Evolutionary conservation across 352 stramenopile species (phyloP).

Genomic region (Globisporangium viniferum): DNA sequence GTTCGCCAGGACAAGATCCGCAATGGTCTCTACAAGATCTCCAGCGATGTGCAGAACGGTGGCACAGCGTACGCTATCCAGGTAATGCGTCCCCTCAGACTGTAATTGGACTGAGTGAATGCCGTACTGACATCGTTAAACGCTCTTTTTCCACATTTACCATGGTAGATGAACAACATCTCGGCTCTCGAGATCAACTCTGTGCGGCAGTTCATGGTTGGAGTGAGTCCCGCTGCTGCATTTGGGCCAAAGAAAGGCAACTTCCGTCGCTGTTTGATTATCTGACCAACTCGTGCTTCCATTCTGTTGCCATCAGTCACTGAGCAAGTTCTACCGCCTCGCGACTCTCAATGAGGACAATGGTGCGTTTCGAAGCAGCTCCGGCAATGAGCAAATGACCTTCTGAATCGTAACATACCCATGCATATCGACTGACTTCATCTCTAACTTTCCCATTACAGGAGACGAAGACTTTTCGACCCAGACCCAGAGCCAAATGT

Average conservation of each 20-base stretch:
- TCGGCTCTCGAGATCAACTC: conserved; percentile 84
- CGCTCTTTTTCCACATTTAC: too few relatives aligned
- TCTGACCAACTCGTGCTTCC: too few relatives aligned
- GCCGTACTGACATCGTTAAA: not conserved
- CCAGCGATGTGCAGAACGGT: conserved; percentile 67
- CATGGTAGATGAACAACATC: conserved; percentile 83
- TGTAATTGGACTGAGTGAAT: not conserved
- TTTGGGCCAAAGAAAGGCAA: not conserved
- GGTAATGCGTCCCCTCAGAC: conserved; percentile 13
- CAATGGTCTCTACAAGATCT: conserved; percentile 82
- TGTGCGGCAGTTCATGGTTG: conserved; percentile 85
- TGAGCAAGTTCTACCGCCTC: conserved; percentile 78
- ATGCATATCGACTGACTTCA: not conserved
- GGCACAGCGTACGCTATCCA: conserved; percentile 74
- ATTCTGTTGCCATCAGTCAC: conserved; percentile 33
- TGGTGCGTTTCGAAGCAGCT: conserved; percentile 17
- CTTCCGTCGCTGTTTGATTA: not conserved
- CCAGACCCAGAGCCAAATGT: conserved; percentile 35
- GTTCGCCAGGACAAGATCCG: conserved; percentile 89
- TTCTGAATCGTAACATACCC: not conserved
- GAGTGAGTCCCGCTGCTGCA: conserved; percentile 26
- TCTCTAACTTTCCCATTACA: conserved; percentile 1
- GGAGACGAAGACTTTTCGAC: conserved; percentile 24
- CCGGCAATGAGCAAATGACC: not conserved
- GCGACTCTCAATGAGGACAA: conserved; percentile 49